Percentiles rank a stretch among this genome's conserved stretches.
Evolutionary conservation across 306 rosid species (phyloP).

Genomic region (Astragalus glycyphyllos): DNA sequence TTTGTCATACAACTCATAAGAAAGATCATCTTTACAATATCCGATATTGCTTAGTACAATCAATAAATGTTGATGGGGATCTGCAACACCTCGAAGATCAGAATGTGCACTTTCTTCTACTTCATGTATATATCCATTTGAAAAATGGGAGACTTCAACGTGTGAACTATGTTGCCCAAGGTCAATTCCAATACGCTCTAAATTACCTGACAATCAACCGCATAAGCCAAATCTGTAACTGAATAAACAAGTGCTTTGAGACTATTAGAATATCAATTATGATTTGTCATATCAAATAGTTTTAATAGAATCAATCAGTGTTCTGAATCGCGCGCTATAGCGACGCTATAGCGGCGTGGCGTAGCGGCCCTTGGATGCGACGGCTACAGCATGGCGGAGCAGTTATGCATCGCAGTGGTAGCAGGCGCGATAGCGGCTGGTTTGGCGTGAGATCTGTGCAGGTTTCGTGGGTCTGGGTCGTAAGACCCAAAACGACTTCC

Average conservation of each 20-base stretch:
- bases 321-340: too few relatives aligned
- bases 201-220: constrained; percentile 64
- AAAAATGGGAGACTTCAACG: constrained; percentile 61
- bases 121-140: constrained; percentile 76
- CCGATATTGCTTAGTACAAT: constrained; percentile 93
- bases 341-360: too few relatives aligned
- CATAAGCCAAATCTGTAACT: constrained; percentile 40
- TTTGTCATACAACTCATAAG: constrained; percentile 78
- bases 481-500: too few relatives aligned
- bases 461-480: too few relatives aligned
- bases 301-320: too few relatives aligned
- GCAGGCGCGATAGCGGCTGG: too few relatives aligned
- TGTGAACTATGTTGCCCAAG: constrained; percentile 64
- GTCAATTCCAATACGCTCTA: constrained; percentile 79
- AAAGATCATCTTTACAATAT: constrained; percentile 95
- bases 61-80: constrained; percentile 83
- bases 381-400: too few relatives aligned
- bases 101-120: constrained; percentile 57
- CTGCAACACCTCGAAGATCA: constrained; percentile 57
- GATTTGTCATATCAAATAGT: too few relatives aligned
- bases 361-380: too few relatives aligned
- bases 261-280: too few relatives aligned
- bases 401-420: too few relatives aligned
- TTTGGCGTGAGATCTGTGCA: too few relatives aligned
- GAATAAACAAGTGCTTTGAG: constrained; percentile 26